Evolutionary conservation across 2,329 filamentous ascomycete genomes (phyloP).

Genomic region (Hypoxylon sp.): DNA sequence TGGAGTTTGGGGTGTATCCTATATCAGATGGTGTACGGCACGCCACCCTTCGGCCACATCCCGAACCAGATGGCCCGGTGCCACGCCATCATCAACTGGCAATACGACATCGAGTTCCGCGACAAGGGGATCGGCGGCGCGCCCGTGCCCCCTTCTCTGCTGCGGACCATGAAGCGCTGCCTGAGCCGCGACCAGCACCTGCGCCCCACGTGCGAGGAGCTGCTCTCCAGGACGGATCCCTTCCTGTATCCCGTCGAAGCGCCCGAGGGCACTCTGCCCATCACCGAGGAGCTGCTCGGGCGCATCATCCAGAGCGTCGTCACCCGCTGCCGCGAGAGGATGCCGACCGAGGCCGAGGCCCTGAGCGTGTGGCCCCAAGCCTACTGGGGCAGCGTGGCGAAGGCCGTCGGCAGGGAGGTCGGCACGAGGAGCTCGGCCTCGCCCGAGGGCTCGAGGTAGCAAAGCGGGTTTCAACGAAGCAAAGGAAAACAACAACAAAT

Average conservation of each 20-base stretch:
- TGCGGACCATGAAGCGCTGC: conserved; percentile 73
- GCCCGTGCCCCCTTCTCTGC: conserved; percentile 68
- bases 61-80: conserved; percentile 87
- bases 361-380: conserved; percentile 69
- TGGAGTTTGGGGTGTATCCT: conserved; percentile 97
- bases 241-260: conserved; percentile 74
- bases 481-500: background rate
- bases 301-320: conserved; percentile 74
- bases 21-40: conserved; percentile 98
- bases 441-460: conserved; percentile 24
- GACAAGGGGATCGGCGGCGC: conserved; percentile 75
- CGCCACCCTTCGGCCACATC: conserved; percentile 94
- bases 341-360: conserved; percentile 70
- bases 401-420: conserved; percentile 58
- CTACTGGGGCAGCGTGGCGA: conserved; percentile 71
- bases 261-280: conserved; percentile 66
- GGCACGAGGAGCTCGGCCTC: background rate
- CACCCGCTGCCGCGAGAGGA: conserved; percentile 67
- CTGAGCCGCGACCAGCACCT: conserved; percentile 72
- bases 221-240: conserved; percentile 69
- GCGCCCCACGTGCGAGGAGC: conserved; percentile 73
- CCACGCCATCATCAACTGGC: conserved; percentile 85
- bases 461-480: background rate
- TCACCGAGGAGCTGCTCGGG: conserved; percentile 72
- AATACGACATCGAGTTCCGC: conserved; percentile 79